These are phyloP conservation scores for Cercospora sp. DNA, from an alignment of 2,329 filamentous ascomycete genomes.

Conservation along the genomic window DNA sequence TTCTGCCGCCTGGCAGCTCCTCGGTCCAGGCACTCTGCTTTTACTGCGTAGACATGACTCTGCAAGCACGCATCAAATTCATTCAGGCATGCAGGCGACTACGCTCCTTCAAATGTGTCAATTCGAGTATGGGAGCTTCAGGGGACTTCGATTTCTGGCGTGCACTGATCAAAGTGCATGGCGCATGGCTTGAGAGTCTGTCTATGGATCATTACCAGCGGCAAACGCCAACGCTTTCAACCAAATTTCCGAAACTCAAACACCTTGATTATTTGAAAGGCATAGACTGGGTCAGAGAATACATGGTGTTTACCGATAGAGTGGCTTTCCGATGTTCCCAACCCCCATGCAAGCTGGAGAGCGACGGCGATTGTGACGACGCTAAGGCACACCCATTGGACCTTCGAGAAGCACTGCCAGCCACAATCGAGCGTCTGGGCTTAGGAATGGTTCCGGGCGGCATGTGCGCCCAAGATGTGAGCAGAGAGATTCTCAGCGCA, in stretches of 20 bases:
- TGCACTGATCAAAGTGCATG: neutral
- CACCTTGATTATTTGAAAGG: neutral
- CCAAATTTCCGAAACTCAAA: conserved; percentile 2
- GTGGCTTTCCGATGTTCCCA: too few species aligned
- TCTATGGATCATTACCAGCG: neutral
- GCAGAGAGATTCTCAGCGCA: conserved; percentile 27
- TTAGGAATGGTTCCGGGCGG: neutral
- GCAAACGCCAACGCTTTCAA: neutral
- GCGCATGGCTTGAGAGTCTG: conserved; percentile 3
- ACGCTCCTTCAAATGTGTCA: neutral
- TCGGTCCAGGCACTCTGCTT: conserved; percentile 19
- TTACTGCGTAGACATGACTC: conserved; percentile 7
- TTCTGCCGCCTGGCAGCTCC: conserved; percentile 14
- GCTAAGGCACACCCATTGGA: too few species aligned
- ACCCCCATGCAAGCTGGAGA: too few species aligned
- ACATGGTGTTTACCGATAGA: too few species aligned
- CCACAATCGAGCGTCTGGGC: neutral
- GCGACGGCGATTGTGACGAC: too few species aligned
- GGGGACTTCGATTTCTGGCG: conserved; percentile 4
- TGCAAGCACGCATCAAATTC: conserved; percentile 13
- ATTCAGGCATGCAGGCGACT: conserved; percentile 13
- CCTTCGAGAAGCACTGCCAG: neutral
- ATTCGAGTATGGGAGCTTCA: neutral
- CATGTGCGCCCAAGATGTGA: neutral
- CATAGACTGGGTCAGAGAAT: too few species aligned